A percentile compares a stretch with the other conserved stretches of the same genome.
These are phyloP conservation scores for Tylopilus sp. DNA, from an alignment of 1,284 basidiomycete species.

Conservation along the genomic window DNA sequence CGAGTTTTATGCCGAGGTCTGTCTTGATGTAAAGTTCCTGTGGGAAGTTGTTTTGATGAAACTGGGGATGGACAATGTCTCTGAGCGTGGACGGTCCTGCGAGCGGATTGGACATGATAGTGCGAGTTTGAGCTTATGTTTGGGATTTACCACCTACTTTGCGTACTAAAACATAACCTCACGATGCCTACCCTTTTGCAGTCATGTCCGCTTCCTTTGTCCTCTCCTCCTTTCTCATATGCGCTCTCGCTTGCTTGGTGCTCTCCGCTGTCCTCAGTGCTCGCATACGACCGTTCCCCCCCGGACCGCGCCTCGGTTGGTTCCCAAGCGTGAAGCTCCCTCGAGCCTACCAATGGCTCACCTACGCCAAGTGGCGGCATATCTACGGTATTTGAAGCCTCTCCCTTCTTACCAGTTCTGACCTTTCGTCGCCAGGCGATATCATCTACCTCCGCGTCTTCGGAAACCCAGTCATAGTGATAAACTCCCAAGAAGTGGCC, in stretches of 20 bases:
- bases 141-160: too few relatives aligned
- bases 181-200: background rate
- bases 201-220: slow-evolving; percentile 1
- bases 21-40: slow-evolving; percentile 84
- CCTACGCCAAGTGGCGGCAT: slow-evolving; percentile 44
- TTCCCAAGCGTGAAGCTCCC: slow-evolving; percentile 37
- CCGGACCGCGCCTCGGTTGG: slow-evolving; percentile 41
- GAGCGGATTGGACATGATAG: slow-evolving; percentile 48
- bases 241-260: slow-evolving; percentile 8
- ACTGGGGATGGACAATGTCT: slow-evolving; percentile 84
- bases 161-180: too few relatives aligned
- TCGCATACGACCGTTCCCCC: slow-evolving; percentile 33
- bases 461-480: slow-evolving; percentile 45
- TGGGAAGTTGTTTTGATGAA: slow-evolving; percentile 88
- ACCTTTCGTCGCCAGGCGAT: slow-evolving; percentile 36
- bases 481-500: slow-evolving; percentile 43
- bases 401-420: background rate
- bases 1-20: slow-evolving; percentile 84
- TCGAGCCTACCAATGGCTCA: slow-evolving; percentile 43
- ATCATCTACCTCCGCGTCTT: slow-evolving; percentile 45
- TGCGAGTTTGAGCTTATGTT: too few relatives aligned
- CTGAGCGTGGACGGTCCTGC: slow-evolving; percentile 60
- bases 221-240: slow-evolving; percentile 6
- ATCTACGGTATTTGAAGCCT: slow-evolving; percentile 38
- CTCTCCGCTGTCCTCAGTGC: slow-evolving; percentile 4